phyloP scores from a whole-genome alignment of 108 stramenopile species.

The Aureococcus anophagefferens region DNA sequence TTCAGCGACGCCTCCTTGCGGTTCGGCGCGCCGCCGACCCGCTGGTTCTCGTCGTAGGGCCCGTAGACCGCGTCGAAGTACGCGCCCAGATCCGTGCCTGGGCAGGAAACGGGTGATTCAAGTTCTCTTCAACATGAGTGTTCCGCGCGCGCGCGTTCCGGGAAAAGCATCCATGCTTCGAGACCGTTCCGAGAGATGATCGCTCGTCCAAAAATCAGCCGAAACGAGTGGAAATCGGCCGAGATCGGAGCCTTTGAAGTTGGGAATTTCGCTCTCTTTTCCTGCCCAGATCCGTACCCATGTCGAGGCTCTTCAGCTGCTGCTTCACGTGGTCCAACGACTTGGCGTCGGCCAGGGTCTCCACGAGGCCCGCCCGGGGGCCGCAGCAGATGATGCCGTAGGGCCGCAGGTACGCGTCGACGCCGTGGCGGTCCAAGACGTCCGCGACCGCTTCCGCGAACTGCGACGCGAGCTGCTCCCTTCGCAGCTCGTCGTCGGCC shows the following conservation, averaged over 20 bases:
- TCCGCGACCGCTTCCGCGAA: conserved; percentile 12
- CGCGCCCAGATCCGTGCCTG: conserved; percentile 65
- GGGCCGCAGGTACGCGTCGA: conserved; percentile 30
- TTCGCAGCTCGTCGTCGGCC: conserved; percentile 42
- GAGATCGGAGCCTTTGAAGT: too few species aligned
- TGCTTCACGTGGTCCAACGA: conserved; percentile 43
- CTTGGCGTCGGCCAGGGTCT: conserved; percentile 30
- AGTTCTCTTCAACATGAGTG: too few species aligned
- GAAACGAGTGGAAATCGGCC: too few species aligned
- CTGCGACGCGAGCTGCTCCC: conserved; percentile 43
- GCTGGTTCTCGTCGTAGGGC: conserved; percentile 31
- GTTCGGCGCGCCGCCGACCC: conserved; percentile 19
- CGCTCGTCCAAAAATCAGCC: too few species aligned
- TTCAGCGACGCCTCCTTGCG: conserved; percentile 28
- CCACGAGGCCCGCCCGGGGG: conserved; percentile 30
- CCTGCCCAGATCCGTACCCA: conserved; percentile 49
- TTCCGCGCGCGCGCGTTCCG: too few species aligned
- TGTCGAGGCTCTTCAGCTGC: conserved; percentile 10
- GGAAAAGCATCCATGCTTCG: too few species aligned
- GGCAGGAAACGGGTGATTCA: too few species aligned
- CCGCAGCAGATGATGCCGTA: conserved; percentile 36
- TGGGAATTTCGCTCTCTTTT: too few species aligned
- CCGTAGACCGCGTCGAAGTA: conserved; percentile 80
- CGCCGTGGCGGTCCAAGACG: conserved; percentile 27
- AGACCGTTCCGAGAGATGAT: too few species aligned